Evolutionary conservation across 2,329 filamentous ascomycete genomes (phyloP).

Genomic region (Diaporthe vexans): DNA sequence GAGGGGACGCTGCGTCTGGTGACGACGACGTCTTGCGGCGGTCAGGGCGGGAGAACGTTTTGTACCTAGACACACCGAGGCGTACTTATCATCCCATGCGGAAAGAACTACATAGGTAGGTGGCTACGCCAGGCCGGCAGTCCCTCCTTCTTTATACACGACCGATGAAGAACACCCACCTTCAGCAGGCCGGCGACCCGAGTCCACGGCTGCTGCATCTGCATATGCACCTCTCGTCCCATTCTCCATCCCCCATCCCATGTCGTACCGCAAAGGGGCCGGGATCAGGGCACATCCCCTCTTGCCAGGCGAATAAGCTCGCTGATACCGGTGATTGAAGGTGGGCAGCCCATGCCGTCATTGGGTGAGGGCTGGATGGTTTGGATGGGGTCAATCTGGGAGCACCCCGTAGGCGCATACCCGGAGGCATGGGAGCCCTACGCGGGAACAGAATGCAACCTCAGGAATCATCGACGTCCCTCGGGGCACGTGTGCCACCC

Average conservation of each 20-base stretch:
- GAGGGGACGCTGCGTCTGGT: background rate
- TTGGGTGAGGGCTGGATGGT: background rate
- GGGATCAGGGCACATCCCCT: conserved; percentile 4
- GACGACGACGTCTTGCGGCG: background rate
- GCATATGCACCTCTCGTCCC: conserved; percentile 17
- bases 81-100: background rate
- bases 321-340: conserved; percentile 21
- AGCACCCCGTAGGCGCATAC: conserved; percentile 3
- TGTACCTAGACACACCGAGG: background rate
- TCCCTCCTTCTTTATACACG: conserved; percentile 26
- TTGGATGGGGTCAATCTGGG: background rate
- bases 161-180: background rate
- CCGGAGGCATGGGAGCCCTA: conserved; percentile 22
- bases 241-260: conserved; percentile 21
- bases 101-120: background rate
- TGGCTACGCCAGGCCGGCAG: background rate
- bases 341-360: conserved; percentile 13
- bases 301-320: conserved; percentile 15
- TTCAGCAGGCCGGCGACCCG: background rate
- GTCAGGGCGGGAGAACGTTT: background rate
- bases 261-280: conserved; percentile 4
- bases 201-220: conserved; percentile 17
- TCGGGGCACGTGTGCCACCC: conserved; percentile 30
- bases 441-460: conserved; percentile 22
- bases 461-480: conserved; percentile 32